Evolutionary conservation across 768 basidiomycete species (phyloP).

Genomic region (Suillus brevipes): DNA sequence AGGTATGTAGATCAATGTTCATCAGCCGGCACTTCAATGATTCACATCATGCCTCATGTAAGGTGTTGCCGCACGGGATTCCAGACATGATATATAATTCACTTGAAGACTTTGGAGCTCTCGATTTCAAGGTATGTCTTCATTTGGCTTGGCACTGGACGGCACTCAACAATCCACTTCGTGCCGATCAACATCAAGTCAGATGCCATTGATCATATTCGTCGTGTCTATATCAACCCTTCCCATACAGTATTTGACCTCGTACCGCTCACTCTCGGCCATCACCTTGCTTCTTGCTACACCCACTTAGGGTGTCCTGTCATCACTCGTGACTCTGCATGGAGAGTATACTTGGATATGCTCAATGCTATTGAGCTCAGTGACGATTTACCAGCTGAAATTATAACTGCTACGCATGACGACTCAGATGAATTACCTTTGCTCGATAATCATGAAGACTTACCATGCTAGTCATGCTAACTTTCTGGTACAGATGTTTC

Average conservation of each 20-base stretch:
- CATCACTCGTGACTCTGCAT: too few relatives aligned
- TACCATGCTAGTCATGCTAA: not conserved
- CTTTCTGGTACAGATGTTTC: not conserved
- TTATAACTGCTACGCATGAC: too few relatives aligned
- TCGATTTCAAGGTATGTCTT: conserved; percentile 37
- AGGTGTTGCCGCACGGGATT: conserved; percentile 37
- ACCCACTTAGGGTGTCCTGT: too few relatives aligned
- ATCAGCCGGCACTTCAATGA: too few relatives aligned
- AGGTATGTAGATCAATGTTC: too few relatives aligned
- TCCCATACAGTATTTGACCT: not conserved
- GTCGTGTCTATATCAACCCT: conserved; percentile 29
- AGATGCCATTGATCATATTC: conserved; percentile 21
- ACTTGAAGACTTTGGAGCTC: conserved; percentile 28
- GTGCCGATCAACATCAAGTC: conserved; percentile 19
- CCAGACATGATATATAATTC: conserved; percentile 34
- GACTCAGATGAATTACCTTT: too few relatives aligned
- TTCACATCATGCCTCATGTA: not conserved
- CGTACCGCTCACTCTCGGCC: too few relatives aligned
- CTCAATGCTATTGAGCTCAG: too few relatives aligned
- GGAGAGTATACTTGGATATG: too few relatives aligned
- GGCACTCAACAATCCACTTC: not conserved
- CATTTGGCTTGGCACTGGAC: not conserved
- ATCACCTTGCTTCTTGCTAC: too few relatives aligned
- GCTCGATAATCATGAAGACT: too few relatives aligned
- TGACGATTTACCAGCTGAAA: too few relatives aligned